phyloP scores from a whole-genome alignment of 495 filamentous ascomycete genomes.

The Clavariopsis aquatica region DNA sequence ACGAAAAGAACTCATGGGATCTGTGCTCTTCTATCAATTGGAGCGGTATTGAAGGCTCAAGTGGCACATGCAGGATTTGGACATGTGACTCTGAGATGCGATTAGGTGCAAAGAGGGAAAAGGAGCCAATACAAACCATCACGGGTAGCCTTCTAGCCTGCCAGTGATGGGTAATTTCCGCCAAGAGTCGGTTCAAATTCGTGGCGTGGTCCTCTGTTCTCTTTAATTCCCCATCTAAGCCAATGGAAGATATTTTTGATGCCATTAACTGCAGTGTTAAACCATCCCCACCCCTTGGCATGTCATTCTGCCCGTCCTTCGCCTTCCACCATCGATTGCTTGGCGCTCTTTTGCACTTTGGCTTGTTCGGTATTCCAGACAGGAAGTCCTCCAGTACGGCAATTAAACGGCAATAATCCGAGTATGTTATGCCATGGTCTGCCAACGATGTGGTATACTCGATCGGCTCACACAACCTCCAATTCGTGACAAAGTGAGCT shows the following conservation, averaged over 20 bases:
- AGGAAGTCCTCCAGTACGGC: slow-evolving; percentile 23
- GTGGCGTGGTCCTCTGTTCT: slow-evolving; percentile 2
- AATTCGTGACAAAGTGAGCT: slow-evolving; percentile 26
- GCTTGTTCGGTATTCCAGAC: slow-evolving; percentile 7
- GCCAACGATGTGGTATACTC: slow-evolving; percentile 30
- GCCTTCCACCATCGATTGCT: neutral
- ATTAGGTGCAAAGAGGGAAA: slow-evolving; percentile 26
- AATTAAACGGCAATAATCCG: slow-evolving; percentile 18
- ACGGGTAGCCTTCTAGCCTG: slow-evolving; percentile 16
- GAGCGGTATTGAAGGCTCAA: slow-evolving; percentile 1
- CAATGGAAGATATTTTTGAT: neutral
- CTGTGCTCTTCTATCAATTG: neutral
- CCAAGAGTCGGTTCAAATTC: slow-evolving; percentile 9
- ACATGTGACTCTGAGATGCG: slow-evolving; percentile 25
- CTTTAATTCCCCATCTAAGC: slow-evolving; percentile 6
- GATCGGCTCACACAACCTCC: slow-evolving; percentile 26
- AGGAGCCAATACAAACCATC: slow-evolving; percentile 21
- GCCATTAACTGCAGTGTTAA: neutral
- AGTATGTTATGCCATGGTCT: slow-evolving; percentile 30
- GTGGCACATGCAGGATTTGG: slow-evolving; percentile 30
- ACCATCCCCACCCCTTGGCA: neutral
- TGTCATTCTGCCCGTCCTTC: neutral
- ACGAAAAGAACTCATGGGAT: neutral
- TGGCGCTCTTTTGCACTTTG: neutral
- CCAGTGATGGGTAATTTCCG: slow-evolving; percentile 19